These are phyloP conservation scores for Chrysosporium queenslandicum DNA, from an alignment of 2,329 filamentous ascomycete species.

Conservation along the genomic window DNA sequence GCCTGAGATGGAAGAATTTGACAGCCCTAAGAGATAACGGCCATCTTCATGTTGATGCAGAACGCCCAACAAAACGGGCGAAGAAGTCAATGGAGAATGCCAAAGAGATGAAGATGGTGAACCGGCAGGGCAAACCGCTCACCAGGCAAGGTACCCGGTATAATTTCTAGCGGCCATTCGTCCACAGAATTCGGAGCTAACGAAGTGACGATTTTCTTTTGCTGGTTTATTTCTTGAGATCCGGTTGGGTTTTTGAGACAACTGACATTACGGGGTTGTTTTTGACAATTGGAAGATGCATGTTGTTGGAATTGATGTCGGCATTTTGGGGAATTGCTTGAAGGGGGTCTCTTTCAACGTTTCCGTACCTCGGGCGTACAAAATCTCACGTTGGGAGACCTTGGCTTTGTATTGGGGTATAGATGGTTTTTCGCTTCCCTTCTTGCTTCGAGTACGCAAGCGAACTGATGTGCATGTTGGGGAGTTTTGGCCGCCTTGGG, in stretches of 20 bases:
- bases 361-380: not conserved
- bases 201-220: constrained; percentile 9
- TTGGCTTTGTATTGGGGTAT: not conserved
- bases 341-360: not conserved
- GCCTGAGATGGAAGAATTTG: constrained; percentile 56
- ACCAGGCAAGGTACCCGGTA: constrained; percentile 44
- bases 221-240: not conserved
- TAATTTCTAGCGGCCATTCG: constrained; percentile 28
- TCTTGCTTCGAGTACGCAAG: not conserved
- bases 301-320: not conserved
- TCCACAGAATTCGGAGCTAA: not conserved
- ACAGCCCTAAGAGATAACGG: constrained; percentile 50
- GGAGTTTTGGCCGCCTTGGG: not conserved
- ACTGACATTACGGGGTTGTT: not conserved
- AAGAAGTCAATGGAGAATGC: constrained; percentile 37
- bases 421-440: not conserved
- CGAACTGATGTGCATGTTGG: not conserved
- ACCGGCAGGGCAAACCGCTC: constrained; percentile 42
- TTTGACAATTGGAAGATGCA: not conserved
- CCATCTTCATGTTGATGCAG: constrained; percentile 51
- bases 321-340: not conserved
- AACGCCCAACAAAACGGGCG: constrained; percentile 41
- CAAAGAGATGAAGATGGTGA: constrained; percentile 34
- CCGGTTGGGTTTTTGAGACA: not conserved
- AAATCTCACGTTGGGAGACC: not conserved